These are phyloP conservation scores for Penicillium sp. DNA, from an alignment of 2,329 filamentous ascomycete genomes.

Conservation along the genomic window DNA sequence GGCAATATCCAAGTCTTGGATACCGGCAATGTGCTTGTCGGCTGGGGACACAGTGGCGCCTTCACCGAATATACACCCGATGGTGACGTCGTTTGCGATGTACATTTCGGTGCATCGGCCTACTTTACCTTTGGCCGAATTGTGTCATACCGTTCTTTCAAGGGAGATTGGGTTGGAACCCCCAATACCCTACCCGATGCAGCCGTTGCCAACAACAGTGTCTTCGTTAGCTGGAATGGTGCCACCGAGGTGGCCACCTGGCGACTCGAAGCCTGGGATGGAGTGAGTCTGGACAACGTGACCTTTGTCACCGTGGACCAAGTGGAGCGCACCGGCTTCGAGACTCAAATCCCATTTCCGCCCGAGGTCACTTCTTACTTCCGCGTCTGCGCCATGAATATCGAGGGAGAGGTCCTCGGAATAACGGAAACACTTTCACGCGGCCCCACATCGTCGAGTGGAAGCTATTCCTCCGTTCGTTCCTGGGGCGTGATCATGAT, in stretches of 20 bases:
- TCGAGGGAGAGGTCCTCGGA: constrained; percentile 20
- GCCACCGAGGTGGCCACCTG: constrained; percentile 35
- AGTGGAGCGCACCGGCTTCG: constrained; percentile 22
- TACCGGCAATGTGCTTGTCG: constrained; percentile 48
- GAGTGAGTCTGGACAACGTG: constrained; percentile 11
- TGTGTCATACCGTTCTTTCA: constrained; percentile 58
- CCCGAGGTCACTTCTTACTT: constrained; percentile 15
- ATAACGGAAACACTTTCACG: constrained; percentile 18
- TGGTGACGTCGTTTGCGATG: constrained; percentile 26
- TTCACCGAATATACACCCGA: constrained; percentile 47
- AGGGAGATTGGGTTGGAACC: constrained; percentile 52
- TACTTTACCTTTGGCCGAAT: constrained; percentile 47
- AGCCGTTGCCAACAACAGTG: constrained; percentile 12
- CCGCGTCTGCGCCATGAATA: constrained; percentile 20
- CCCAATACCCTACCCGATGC: constrained; percentile 41
- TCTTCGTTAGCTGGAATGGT: constrained; percentile 39
- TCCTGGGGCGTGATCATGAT: constrained; percentile 7
- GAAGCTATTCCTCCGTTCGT: neutral
- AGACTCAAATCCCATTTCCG: constrained; percentile 17
- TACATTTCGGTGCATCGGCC: constrained; percentile 46
- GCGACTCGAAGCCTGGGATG: constrained; percentile 24
- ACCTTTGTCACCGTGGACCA: constrained; percentile 14
- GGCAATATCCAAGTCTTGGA: constrained; percentile 23
- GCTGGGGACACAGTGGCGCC: constrained; percentile 52
- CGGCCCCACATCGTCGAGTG: neutral